Evolutionary conservation across 176 grass and related monocot species (phyloP).

Genomic region (Areca catechu): DNA sequence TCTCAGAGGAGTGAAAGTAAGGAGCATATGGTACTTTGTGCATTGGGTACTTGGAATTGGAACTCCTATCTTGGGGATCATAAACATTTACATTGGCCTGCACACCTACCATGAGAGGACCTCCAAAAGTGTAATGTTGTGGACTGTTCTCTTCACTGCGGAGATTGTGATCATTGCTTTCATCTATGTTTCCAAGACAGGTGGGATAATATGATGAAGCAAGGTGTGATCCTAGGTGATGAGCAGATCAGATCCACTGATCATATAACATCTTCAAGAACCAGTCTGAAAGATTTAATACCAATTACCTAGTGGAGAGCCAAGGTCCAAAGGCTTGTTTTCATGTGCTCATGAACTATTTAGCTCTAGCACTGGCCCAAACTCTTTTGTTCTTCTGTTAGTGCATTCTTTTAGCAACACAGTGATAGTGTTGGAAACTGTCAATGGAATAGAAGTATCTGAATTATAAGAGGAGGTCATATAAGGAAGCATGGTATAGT

Average conservation of each 20-base stretch:
- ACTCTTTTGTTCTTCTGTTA: too few relatives aligned
- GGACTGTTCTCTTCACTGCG: conserved; percentile 63
- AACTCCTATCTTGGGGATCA: conserved; percentile 43
- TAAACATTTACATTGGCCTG: conserved; percentile 74
- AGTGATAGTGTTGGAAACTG: too few relatives aligned
- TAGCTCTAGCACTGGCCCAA: too few relatives aligned
- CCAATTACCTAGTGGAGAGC: conserved; percentile 11
- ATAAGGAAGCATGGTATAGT: too few relatives aligned
- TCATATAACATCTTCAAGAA: conserved; percentile 42
- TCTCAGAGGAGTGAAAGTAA: conserved; percentile 50
- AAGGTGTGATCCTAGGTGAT: conserved; percentile 36
- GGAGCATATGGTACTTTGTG: conserved; percentile 70
- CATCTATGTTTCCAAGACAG: conserved; percentile 75
- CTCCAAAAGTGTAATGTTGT: conserved; percentile 48
- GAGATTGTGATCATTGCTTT: conserved; percentile 62
- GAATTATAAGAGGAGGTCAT: too few relatives aligned
- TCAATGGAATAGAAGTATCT: too few relatives aligned
- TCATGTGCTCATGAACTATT: too few relatives aligned
- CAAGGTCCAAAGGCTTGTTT: not conserved
- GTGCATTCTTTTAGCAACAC: too few relatives aligned
- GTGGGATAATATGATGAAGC: conserved; percentile 69
- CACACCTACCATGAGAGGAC: conserved; percentile 69
- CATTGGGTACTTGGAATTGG: conserved; percentile 65
- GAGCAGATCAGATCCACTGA: conserved; percentile 65
- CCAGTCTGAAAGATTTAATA: conserved; percentile 37